A percentile compares a stretch with the other conserved stretches of the same genome.
Evolutionary conservation across 2,329 filamentous ascomycete genomes (phyloP).

Genomic region (Leptosphaerulina australis): DNA sequence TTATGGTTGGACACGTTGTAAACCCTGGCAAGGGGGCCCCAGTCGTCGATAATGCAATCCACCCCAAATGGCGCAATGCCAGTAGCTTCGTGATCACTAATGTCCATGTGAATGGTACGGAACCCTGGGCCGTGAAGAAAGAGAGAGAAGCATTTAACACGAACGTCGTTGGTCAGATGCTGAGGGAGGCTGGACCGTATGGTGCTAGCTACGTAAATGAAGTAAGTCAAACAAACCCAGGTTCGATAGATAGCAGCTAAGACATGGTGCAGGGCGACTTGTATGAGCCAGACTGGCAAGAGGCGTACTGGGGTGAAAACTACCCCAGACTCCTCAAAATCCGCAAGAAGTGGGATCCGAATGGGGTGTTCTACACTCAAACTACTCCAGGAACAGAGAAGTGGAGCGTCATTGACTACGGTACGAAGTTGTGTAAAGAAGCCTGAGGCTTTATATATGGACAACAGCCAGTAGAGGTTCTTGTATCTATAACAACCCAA

Average conservation of each 20-base stretch:
- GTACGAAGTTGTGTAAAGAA: constrained; percentile 45
- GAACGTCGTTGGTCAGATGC: constrained; percentile 36
- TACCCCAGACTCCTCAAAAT: constrained; percentile 40
- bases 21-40: constrained; percentile 40
- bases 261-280: constrained; percentile 37
- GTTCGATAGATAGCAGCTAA: too few relatives aligned
- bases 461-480: too few relatives aligned
- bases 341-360: constrained; percentile 43
- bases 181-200: constrained; percentile 38
- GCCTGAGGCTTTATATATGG: too few relatives aligned
- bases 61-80: constrained; percentile 44
- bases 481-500: too few relatives aligned
- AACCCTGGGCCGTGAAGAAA: constrained; percentile 42
- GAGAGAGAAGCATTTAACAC: constrained; percentile 37
- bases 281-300: constrained; percentile 46
- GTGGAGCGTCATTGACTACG: constrained; percentile 43
- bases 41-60: constrained; percentile 43
- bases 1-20: constrained; percentile 44
- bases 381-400: constrained; percentile 46
- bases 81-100: constrained; percentile 47
- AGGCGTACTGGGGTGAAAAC: constrained; percentile 45
- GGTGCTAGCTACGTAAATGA: constrained; percentile 48
- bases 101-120: constrained; percentile 35
- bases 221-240: too few relatives aligned
- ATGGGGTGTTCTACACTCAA: constrained; percentile 44